Evolutionary conservation across 2,329 filamentous ascomycete species (phyloP).

Genomic region (Thelonectria blattea): DNA sequence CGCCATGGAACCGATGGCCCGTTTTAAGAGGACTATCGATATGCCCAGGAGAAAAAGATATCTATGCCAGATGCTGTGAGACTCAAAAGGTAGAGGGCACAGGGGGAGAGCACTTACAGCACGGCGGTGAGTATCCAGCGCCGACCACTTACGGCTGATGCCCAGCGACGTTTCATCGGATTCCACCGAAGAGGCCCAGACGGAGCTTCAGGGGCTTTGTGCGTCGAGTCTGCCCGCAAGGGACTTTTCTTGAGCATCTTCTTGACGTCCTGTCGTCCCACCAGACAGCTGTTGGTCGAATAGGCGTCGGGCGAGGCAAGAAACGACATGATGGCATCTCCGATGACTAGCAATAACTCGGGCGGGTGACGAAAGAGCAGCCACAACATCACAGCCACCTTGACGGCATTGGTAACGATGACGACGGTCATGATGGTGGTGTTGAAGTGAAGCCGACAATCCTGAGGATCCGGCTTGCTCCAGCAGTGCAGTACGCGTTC

Average conservation of each 20-base stretch:
- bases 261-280: not conserved
- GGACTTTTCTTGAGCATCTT: not conserved
- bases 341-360: constrained; percentile 15
- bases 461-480: constrained; percentile 4
- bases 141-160: constrained; percentile 3
- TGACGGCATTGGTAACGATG: constrained; percentile 10
- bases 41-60: not conserved
- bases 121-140: constrained; percentile 1
- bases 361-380: constrained; percentile 1
- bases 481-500: constrained; percentile 6
- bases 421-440: not conserved
- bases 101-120: constrained; percentile 1
- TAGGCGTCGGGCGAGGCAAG: not conserved
- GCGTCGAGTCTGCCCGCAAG: no score
- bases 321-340: constrained; percentile 20
- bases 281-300: constrained; percentile 17
- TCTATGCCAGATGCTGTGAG: not conserved
- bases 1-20: not conserved
- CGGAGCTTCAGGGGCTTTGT: not conserved
- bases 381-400: constrained; percentile 10
- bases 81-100: no score
- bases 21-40: not conserved
- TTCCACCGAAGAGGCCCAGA: not conserved
- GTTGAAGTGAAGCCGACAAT: constrained; percentile 14
- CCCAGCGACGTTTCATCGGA: not conserved